Percentiles rank a stretch among this genome's conserved stretches.
Conservation (phyloP, 768 basidiomycete genomes). For the Termitomyces sp. region DNA sequence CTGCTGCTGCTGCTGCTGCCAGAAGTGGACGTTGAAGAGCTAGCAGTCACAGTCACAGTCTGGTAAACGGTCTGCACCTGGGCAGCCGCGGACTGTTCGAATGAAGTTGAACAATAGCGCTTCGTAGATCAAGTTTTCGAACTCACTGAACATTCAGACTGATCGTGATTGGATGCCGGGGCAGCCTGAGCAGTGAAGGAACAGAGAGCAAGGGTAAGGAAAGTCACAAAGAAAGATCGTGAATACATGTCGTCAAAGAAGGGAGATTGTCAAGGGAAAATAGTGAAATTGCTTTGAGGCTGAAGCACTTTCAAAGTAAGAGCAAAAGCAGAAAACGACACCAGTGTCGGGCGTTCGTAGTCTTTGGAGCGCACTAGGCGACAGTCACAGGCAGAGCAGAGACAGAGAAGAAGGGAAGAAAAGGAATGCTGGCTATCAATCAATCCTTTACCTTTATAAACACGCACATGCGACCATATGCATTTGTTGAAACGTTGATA, state of each 20-base stretch:
- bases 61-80: conserved; percentile 22
- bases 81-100: conserved; percentile 7
- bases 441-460: conserved; percentile 8
- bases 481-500: not conserved
- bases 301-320: conserved; percentile 21
- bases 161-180: conserved; percentile 20
- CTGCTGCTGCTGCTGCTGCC: conserved; percentile 9
- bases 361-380: conserved; percentile 43
- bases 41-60: conserved; percentile 35
- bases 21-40: conserved; percentile 17
- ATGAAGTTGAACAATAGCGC: conserved; percentile 5
- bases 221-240: conserved; percentile 34
- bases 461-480: too few relatives aligned
- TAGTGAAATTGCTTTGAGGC: conserved; percentile 28
- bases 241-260: conserved; percentile 38
- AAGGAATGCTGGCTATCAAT: conserved; percentile 5
- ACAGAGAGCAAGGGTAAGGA: conserved; percentile 36
- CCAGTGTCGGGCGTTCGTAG: conserved; percentile 50
- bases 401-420: conserved; percentile 8
- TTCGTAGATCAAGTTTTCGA: not conserved
- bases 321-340: conserved; percentile 44
- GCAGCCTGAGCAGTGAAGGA: conserved; percentile 28
- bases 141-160: conserved; percentile 18
- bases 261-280: conserved; percentile 20
- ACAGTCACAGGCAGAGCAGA: conserved; percentile 23